These are phyloP conservation scores for Epichloe gansuensis DNA, from an alignment of 2,329 filamentous ascomycete genomes.

Conservation along the genomic window DNA sequence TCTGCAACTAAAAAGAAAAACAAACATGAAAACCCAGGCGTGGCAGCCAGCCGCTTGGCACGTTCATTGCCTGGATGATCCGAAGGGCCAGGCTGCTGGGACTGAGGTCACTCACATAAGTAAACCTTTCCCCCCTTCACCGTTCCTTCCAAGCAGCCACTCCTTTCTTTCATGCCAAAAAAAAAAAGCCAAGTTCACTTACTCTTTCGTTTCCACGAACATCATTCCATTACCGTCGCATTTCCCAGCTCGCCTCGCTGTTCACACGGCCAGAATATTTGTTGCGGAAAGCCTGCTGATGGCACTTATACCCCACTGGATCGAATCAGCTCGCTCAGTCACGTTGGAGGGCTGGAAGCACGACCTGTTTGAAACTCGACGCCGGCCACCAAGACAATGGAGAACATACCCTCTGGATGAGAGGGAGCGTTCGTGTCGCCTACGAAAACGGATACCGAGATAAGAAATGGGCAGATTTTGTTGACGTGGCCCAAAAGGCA, in stretches of 20 bases:
- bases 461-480: neutral
- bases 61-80: constrained; percentile 6
- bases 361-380: neutral
- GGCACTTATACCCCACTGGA: constrained; percentile 4
- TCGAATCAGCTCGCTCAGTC: neutral
- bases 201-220: constrained; percentile 5
- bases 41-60: constrained; percentile 4
- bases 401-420: neutral
- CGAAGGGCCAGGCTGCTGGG: constrained; percentile 6
- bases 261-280: neutral
- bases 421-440: neutral
- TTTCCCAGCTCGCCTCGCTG: constrained; percentile 1
- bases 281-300: neutral
- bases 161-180: constrained; percentile 14
- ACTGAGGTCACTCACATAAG: constrained; percentile 20
- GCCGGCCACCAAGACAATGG: neutral
- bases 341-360: no score
- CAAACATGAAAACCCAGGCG: neutral
- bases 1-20: neutral
- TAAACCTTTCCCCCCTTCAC: constrained; percentile 22
- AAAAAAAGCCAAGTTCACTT: constrained; percentile 2
- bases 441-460: neutral
- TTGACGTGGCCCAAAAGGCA: neutral
- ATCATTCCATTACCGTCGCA: constrained; percentile 5
- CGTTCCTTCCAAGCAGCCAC: constrained; percentile 14